Evolutionary conservation across 1,139 yeast species (phyloP), one percentile per base, ranked within the genome.

Genomic region (Magnusiomyces paraingens): DNA sequence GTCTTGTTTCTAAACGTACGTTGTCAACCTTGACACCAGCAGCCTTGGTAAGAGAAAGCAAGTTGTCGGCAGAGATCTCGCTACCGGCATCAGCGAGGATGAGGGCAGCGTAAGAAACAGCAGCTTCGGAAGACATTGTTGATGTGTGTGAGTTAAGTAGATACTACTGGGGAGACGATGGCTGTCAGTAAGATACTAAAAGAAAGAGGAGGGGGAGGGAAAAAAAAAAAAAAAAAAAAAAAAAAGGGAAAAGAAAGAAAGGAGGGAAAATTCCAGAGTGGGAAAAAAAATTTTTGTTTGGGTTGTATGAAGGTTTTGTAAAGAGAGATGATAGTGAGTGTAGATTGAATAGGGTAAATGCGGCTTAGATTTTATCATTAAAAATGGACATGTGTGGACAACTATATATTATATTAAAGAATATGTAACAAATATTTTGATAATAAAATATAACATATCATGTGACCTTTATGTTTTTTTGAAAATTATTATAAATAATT

Each of bases 41-140:
- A 67, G 95, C 91, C 76, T 84, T 78, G 77, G 90, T 77, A 75
- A 89, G 77, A 68, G 95, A 75, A 71, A 80, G 74, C 73, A 90
- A 81, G 83, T 88, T 89, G 75, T 88, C 96, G 70, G 95, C 73
- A 70, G 96, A 75, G 82, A 89, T 81, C 77, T 87, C 96, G 73
- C 87, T 79, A 73, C 89, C 96, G 69, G 96, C 86, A 76, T 90
- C 97, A 67, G 96, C 95, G 78, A 90, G 83, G 81, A 90, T 89
- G 78, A 90, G 86, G 74, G 97, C 93, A 75, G 97, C 96, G 72
- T 67, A 61, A 59, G 70, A 70, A 58, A 70, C 72, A 61, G 71
- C 70, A 62, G 72, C 69, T 62, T 71, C 73, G 54, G 71, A 57
- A 58, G 66, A 64, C 66, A 64, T 64, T 59, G 53, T 59, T 41